phyloP scores from a whole-genome alignment of 2,329 filamentous ascomycete genomes.

The Bipolaris sorokiniana region DNA sequence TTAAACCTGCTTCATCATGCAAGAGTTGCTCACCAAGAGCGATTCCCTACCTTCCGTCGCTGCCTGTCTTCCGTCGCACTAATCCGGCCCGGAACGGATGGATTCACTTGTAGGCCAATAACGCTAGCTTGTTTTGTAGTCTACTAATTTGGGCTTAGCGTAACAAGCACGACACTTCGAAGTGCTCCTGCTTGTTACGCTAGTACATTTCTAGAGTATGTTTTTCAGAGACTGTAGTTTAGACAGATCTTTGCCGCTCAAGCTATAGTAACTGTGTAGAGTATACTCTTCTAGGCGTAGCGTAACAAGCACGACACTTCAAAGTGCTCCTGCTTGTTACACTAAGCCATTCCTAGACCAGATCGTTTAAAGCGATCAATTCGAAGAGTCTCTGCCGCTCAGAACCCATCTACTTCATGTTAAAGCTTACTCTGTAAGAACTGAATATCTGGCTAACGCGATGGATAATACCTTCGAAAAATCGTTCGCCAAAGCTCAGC shows the following conservation, averaged over 20 bases:
- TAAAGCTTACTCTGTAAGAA: background rate
- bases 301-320: background rate
- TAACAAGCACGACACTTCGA: background rate
- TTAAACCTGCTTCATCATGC: background rate
- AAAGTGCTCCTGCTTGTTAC: background rate
- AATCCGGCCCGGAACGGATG: background rate
- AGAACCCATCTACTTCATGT: background rate
- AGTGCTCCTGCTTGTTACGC: background rate
- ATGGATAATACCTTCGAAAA: slow-evolving; percentile 15
- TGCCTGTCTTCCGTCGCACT: background rate
- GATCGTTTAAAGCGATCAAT: too few relatives aligned
- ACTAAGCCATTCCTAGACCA: background rate
- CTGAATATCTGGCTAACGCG: background rate
- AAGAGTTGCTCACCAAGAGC: background rate
- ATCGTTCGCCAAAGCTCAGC: slow-evolving; percentile 15
- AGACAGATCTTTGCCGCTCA: too few relatives aligned
- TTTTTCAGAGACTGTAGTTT: too few relatives aligned
- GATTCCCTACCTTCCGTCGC: background rate
- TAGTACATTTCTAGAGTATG: background rate
- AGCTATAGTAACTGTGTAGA: too few relatives aligned
- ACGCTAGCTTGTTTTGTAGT: too few relatives aligned
- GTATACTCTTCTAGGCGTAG: background rate
- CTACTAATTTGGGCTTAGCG: background rate
- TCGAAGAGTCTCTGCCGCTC: too few relatives aligned
- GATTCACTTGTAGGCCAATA: too few relatives aligned